Conservation (phyloP, 192 early-diverging fungal species). For the Spinellus fusiger region DNA sequence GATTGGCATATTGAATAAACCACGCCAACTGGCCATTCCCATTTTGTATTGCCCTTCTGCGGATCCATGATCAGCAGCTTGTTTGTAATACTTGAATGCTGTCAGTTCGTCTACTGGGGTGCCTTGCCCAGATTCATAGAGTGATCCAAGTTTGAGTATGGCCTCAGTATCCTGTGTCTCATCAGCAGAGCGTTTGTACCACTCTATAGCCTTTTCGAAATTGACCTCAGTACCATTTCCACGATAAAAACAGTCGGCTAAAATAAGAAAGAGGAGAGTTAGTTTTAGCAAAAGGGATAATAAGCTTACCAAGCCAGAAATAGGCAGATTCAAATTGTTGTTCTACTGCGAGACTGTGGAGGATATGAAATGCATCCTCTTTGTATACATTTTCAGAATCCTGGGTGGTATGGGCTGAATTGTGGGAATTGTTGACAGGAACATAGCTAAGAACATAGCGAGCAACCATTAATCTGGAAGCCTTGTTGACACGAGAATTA, state of each 20-base stretch:
- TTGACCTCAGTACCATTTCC: slow-evolving; percentile 17
- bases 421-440: neutral
- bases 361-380: slow-evolving; percentile 11
- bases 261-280: neutral
- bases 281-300: neutral
- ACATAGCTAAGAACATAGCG: slow-evolving; percentile 17
- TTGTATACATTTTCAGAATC: slow-evolving; percentile 1
- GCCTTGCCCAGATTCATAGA: slow-evolving; percentile 9
- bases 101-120: neutral
- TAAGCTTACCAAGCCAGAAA: slow-evolving; percentile 24
- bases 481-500: slow-evolving; percentile 3
- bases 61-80: slow-evolving; percentile 2
- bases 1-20: slow-evolving; percentile 4
- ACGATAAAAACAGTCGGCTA: slow-evolving; percentile 27
- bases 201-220: slow-evolving; percentile 6
- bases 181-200: slow-evolving; percentile 25
- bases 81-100: slow-evolving; percentile 8
- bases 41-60: slow-evolving; percentile 12
- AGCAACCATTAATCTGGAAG: slow-evolving; percentile 28
- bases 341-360: slow-evolving; percentile 17
- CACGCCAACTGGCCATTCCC: slow-evolving; percentile 22
- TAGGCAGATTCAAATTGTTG: slow-evolving; percentile 18
- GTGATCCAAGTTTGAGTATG: slow-evolving; percentile 13
- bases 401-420: neutral
- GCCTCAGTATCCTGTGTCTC: slow-evolving; percentile 16